Evolutionary conservation across 306 rosid genomes (phyloP).

Genomic region (Canavalia ensiformis): DNA sequence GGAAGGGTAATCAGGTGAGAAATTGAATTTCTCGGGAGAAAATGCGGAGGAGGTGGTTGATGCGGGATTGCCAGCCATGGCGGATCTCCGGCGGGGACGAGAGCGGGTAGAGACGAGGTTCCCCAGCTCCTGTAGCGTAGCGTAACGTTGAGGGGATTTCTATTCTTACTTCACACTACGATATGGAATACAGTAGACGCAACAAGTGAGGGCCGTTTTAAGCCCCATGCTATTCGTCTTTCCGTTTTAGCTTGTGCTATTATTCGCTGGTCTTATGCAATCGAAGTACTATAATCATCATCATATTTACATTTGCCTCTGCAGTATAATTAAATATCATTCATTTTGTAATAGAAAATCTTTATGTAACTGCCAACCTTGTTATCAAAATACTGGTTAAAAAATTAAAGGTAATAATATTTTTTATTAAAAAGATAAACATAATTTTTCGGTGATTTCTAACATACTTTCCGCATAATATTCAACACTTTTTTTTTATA

Average conservation of each 20-base stretch:
- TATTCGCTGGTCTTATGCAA: constrained; percentile 4
- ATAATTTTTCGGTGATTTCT: too few relatives aligned
- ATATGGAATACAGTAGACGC: background rate
- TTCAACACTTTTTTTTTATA: too few relatives aligned
- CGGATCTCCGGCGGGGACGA: constrained; percentile 52
- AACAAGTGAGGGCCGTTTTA: background rate
- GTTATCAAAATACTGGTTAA: too few relatives aligned
- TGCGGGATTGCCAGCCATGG: constrained; percentile 51
- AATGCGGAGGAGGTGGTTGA: constrained; percentile 39
- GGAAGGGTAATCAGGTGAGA: constrained; percentile 72
- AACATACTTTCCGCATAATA: too few relatives aligned
- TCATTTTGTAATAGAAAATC: too few relatives aligned
- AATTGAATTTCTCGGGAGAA: constrained; percentile 46
- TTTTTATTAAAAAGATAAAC: too few relatives aligned
- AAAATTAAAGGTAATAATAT: too few relatives aligned
- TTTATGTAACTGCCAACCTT: too few relatives aligned
- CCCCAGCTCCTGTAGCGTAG: constrained; percentile 46
- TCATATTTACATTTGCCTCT: background rate
- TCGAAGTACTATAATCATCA: background rate
- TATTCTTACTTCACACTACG: background rate
- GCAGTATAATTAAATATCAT: too few relatives aligned
- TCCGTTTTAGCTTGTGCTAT: background rate
- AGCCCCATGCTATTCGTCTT: background rate
- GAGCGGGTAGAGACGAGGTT: constrained; percentile 48
- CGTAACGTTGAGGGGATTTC: background rate